Evolutionary conservation across 169 alveolate genomes (phyloP).

Genomic region (Babesia sp.): DNA sequence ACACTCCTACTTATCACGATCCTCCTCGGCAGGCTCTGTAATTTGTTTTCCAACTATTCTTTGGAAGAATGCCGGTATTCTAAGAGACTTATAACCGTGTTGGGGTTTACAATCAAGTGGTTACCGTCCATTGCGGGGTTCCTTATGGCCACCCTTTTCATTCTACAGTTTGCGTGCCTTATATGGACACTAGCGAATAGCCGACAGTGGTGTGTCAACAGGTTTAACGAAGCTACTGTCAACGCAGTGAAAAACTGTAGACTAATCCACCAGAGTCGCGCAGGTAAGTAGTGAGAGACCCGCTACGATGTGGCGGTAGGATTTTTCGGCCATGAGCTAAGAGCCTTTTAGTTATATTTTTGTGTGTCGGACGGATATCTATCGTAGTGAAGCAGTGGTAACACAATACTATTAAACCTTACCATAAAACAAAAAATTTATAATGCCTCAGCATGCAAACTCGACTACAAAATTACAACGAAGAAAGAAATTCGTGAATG

Average conservation of each 20-base stretch:
- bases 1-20: slow-evolving; percentile 42
- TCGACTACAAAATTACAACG: slow-evolving; percentile 6
- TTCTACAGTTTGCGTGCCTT: slow-evolving; percentile 28
- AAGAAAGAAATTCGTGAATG: slow-evolving; percentile 55
- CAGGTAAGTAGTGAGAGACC: not conserved
- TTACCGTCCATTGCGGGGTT: slow-evolving; percentile 44
- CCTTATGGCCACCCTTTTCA: slow-evolving; percentile 32
- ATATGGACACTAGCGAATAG: slow-evolving; percentile 40
- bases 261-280: slow-evolving; percentile 8
- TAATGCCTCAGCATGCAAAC: slow-evolving; percentile 46
- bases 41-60: slow-evolving; percentile 77
- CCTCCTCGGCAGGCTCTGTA: slow-evolving; percentile 64
- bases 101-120: slow-evolving; percentile 79
- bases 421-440: not conserved
- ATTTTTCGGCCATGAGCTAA: not conserved
- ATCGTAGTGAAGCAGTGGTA: not conserved
- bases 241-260: slow-evolving; percentile 64
- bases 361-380: not conserved
- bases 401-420: not conserved
- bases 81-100: slow-evolving; percentile 70
- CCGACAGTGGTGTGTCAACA: slow-evolving; percentile 57
- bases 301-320: not conserved
- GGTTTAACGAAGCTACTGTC: slow-evolving; percentile 60
- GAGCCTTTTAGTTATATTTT: not conserved
- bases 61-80: slow-evolving; percentile 73